Conservation (phyloP, 495 filamentous ascomycete genomes). For the Pyrenopolyporus hunteri region DNA sequence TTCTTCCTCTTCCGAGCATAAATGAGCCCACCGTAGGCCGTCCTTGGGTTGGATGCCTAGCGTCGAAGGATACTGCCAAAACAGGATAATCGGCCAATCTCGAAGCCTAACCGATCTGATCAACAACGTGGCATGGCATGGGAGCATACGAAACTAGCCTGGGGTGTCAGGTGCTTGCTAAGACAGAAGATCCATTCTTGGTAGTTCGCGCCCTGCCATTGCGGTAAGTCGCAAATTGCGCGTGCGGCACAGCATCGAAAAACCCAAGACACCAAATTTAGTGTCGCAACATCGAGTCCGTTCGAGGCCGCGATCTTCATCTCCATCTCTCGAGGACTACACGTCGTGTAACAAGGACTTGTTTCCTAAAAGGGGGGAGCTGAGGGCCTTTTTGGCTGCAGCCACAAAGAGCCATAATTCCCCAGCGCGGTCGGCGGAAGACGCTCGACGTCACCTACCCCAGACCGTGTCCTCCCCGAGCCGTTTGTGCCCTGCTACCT, state of each 20-base stretch:
- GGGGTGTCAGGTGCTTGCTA: background rate
- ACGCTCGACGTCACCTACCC: slow-evolving; percentile 3
- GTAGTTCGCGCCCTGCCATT: slow-evolving; percentile 5
- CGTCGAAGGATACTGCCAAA: slow-evolving; percentile 26
- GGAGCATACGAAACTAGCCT: slow-evolving; percentile 31
- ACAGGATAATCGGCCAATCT: slow-evolving; percentile 20
- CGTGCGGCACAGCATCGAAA: slow-evolving; percentile 30
- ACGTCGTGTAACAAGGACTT: slow-evolving; percentile 25
- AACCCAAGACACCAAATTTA: slow-evolving; percentile 21
- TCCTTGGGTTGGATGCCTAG: background rate
- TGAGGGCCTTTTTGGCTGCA: slow-evolving; percentile 1
- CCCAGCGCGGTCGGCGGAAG: background rate
- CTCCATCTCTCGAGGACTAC: slow-evolving; percentile 11
- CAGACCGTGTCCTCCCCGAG: too few relatives aligned
- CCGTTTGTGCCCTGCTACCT: too few relatives aligned
- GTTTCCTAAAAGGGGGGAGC: slow-evolving; percentile 9
- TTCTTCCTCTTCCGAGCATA: too few relatives aligned
- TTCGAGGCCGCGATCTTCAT: slow-evolving; percentile 33
- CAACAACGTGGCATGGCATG: slow-evolving; percentile 30
- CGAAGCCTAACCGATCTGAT: slow-evolving; percentile 25
- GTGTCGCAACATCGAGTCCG: slow-evolving; percentile 30
- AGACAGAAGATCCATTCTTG: background rate
- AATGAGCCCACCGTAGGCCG: too few relatives aligned
- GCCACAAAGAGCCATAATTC: background rate
- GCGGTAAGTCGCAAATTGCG: slow-evolving; percentile 23